Conservation (phyloP, 148 eudicot genomes). For the Rhododendron williamsianum region DNA sequence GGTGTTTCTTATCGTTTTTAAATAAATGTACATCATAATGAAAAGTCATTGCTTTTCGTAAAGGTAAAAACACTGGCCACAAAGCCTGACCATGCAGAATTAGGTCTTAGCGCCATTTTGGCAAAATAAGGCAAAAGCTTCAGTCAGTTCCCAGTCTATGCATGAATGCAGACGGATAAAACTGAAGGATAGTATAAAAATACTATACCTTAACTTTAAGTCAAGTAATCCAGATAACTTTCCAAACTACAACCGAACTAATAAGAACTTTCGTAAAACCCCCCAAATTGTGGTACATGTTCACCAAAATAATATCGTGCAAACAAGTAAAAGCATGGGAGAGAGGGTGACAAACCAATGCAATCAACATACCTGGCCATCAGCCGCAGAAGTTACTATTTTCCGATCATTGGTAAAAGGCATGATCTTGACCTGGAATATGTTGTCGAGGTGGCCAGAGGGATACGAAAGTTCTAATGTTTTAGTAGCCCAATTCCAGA, state of each 20-base stretch:
- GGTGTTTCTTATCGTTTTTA: background rate
- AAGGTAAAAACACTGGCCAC: background rate
- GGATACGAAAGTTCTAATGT: constrained; percentile 38
- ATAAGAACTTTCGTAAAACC: background rate
- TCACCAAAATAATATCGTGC: background rate
- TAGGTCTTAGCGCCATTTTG: background rate
- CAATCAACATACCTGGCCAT: constrained; percentile 61
- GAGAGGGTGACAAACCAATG: background rate
- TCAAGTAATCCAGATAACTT: constrained; percentile 2
- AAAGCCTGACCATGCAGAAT: background rate
- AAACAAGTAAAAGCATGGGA: background rate
- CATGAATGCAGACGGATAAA: background rate
- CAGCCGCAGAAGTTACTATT: constrained; percentile 67
- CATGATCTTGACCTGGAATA: constrained; percentile 71
- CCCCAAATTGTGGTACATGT: background rate
- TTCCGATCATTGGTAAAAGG: constrained; percentile 65
- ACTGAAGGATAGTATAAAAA: background rate
- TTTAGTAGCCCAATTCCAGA: constrained; percentile 69
- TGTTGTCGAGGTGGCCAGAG: constrained; percentile 67
- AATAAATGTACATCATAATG: background rate
- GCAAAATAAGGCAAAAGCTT: background rate
- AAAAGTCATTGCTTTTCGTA: background rate
- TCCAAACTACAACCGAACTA: background rate
- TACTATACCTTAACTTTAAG: background rate
- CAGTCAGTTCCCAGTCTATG: background rate